Evolutionary conservation across 192 early-diverging fungal genomes (phyloP), one percentile per base, ranked within the genome.

Genomic region (Thamnidium elegans): DNA sequence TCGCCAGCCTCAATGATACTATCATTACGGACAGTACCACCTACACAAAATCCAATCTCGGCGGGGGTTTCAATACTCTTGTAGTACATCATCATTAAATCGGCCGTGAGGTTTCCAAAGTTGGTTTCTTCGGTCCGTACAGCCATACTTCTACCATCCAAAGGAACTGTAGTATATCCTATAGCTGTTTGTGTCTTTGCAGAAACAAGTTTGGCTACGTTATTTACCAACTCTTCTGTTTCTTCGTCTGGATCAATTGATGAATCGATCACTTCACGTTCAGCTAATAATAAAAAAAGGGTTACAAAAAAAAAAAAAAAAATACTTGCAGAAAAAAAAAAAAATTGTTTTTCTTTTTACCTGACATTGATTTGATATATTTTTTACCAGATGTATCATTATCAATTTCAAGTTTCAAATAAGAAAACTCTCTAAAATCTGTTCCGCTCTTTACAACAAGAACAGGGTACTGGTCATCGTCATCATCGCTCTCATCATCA

Each of bases 401-500:
- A 10, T 50, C 76, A 10, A 83, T 42, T 7, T 77, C 64, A 3
- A 86, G 48, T 1, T 67, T 61, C 15, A 86, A 69, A 31, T 81
- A 75, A 62, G 78, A 81, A 9, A 88, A 72, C 63, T 86, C 85
- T 51, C 87, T 77, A 59, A 88, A 88, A 62, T 88, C 87, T 0
- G 87, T 86, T 36, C 87, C 85, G 62, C 85, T 87, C 58, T 87
- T 88, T n/a, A 88, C 72, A 1, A 88, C 69, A 21, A 78, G 70
- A n/a, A 80, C 54, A 26, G 26, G 26, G 26, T 26, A 26, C 26
- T 26, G 26, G 26, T 26, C 26, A 26, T 26, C 26, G 26, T 26
- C 1, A 3, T 26, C 26, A 26, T 26, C 26, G 26, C 26, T 3
- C 26, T 26, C 26, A 26, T 26, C 26, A 32, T 81, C 15, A 11